Percentiles rank a stretch among this genome's conserved stretches.
Evolutionary conservation across 768 basidiomycete genomes (phyloP).

Genomic region (Clitopilus passeckerianus): DNA sequence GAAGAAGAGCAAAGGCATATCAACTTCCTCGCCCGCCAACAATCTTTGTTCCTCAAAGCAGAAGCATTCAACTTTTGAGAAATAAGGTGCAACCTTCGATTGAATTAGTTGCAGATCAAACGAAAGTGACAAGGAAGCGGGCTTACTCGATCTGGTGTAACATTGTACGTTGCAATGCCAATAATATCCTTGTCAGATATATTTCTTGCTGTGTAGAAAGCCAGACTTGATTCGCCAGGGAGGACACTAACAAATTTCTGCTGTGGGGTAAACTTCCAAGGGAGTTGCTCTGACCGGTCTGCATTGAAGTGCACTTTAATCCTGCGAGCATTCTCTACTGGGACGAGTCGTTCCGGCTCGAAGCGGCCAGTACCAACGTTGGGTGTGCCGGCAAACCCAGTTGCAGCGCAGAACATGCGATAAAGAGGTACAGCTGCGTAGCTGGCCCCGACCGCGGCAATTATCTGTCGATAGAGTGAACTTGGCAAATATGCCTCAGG

Average conservation of each 20-base stretch:
- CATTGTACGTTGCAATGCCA: constrained; percentile 98
- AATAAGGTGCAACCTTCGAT: constrained; percentile 89
- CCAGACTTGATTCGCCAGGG: constrained; percentile 93
- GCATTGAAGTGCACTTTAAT: constrained; percentile 98
- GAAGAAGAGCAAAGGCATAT: constrained; percentile 98
- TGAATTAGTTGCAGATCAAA: neutral
- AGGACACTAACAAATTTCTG: constrained; percentile 87
- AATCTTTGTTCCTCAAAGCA: constrained; percentile 99
- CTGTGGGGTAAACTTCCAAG: constrained; percentile 91
- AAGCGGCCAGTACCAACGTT: constrained; percentile 84
- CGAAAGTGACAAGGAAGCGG: neutral
- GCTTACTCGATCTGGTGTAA: constrained; percentile 92
- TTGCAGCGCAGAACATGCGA: constrained; percentile 96
- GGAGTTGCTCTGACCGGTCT: constrained; percentile 81
- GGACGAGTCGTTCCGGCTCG: constrained; percentile 79
- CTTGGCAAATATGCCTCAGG: neutral
- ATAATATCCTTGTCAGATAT: constrained; percentile 82
- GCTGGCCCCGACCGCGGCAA: constrained; percentile 77
- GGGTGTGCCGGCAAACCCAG: constrained; percentile 95
- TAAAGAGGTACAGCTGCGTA: constrained; percentile 98
- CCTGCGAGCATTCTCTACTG: constrained; percentile 59
- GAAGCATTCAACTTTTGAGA: constrained; percentile 99
- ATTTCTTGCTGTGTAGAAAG: constrained; percentile 95
- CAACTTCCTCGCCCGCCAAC: constrained; percentile 92
- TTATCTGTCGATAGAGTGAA: constrained; percentile 43